Base-by-base conservation (phyloP, 129 eudicot species). In the Arctium minus region DNA sequence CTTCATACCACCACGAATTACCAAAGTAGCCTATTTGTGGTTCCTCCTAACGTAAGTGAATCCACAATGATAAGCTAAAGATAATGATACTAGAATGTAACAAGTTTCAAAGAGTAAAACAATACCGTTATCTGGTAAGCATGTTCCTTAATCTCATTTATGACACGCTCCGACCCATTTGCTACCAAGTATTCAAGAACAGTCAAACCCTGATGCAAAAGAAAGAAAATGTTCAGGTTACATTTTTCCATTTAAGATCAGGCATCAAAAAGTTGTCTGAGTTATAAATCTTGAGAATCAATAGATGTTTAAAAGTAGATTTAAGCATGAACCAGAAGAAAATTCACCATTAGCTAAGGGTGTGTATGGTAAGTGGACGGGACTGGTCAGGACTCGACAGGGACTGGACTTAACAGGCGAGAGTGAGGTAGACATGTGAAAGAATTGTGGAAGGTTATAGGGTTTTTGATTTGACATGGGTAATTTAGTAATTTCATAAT, bases 141-240 rank as follows among this genome's bases (percentile, higher is more conserved):
- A 81, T 92, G 98, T 86, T 93, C 99, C 79, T 87, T 93, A 79
- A 96, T 92, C 39, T 96, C 99, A 70, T 93, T 97, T 78, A 92
- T 96, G 67, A 90, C 94, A 77, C 99, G 98, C 85, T 96, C 99
- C 15, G 99, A 96, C 56, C 99, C 98, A 81, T 93, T 86, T 29
- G 98, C 99, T 74, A 96, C 97, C 89, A 96, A 88, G 85, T 96
- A 96, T 32, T 96, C 99, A 91, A 96, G 84, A 83, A 96, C 94
- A 30, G 94, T 93, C 93, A 96, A 89, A 83, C 97, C 99, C 99
- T 96, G 90, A 15, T 65, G 82, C 77, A 76, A 65, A 80, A 53
- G 30, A 65, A 74, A 70, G 38, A 72, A 70, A 48, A 72, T 4
- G 65, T 46, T 46, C 73, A 27, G 76, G 44, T 74, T 75, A 13